Conservation (phyloP, 495 filamentous ascomycete species). For the Annulohypoxylon moriforme region DNA sequence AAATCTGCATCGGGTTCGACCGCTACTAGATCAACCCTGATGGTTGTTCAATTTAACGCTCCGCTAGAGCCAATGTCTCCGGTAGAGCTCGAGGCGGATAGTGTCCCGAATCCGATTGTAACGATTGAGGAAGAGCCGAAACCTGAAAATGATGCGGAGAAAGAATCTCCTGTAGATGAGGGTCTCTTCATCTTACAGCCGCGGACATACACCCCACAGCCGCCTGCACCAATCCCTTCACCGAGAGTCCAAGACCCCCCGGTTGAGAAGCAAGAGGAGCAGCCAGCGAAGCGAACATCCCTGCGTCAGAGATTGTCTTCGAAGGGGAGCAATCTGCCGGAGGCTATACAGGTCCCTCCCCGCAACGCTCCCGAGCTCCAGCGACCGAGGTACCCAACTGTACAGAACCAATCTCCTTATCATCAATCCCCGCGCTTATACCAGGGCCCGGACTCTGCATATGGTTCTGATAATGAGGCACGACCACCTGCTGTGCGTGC, state of each 20-base stretch:
- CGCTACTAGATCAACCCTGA: conserved; percentile 31
- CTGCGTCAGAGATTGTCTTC: conserved; percentile 62
- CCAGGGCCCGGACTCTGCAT: conserved; percentile 62
- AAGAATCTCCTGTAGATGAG: conserved; percentile 46
- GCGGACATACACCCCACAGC: conserved; percentile 64
- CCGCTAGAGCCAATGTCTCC: conserved; percentile 33
- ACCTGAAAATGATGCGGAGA: conserved; percentile 30
- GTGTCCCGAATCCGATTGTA: conserved; percentile 23
- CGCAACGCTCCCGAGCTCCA: conserved; percentile 46
- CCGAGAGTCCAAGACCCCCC: conserved; percentile 49
- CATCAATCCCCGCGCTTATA: conserved; percentile 47
- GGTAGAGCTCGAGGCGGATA: conserved; percentile 36
- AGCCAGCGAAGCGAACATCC: conserved; percentile 55
- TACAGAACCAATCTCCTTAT: conserved; percentile 32
- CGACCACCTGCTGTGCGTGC: conserved; percentile 45
- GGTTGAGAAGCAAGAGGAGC: conserved; percentile 38
- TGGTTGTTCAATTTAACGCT: conserved; percentile 37
- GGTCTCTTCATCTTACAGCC: conserved; percentile 62
- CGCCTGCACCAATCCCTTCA: conserved; percentile 60
- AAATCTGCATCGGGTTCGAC: conserved; percentile 32
- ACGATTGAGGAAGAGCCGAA: conserved; percentile 29
- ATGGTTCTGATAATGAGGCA: conserved; percentile 63
- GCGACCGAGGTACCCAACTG: conserved; percentile 44
- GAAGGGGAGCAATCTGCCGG: conserved; percentile 54
- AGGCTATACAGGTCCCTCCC: conserved; percentile 59